These are phyloP conservation scores for Tetrapisispora pingtungensis DNA, from an alignment of 805 yeast species.

Conservation along the genomic window DNA sequence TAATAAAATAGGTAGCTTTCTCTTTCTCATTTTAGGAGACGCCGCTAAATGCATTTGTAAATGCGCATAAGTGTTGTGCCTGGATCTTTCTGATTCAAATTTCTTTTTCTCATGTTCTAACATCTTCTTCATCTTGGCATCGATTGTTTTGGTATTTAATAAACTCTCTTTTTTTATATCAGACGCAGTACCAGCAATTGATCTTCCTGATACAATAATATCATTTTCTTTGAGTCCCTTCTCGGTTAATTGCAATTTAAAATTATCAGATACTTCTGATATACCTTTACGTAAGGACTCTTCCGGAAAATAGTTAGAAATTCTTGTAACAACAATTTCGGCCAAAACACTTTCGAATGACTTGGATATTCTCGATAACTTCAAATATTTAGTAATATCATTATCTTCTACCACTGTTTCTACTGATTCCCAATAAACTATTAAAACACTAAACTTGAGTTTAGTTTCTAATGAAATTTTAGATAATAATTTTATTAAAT, in stretches of 20 bases:
- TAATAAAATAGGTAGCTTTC: constrained; percentile 25
- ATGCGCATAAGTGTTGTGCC: constrained; percentile 22
- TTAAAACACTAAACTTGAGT: constrained; percentile 26
- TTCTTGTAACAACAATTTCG: constrained; percentile 22
- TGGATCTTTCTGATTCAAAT: constrained; percentile 9
- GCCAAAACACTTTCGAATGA: constrained; percentile 22
- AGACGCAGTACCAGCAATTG: constrained; percentile 7
- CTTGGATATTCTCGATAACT: constrained; percentile 24
- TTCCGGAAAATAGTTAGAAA: constrained; percentile 25
- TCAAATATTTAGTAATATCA: constrained; percentile 13
- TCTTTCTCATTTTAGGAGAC: constrained; percentile 20
- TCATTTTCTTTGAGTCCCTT: constrained; percentile 25
- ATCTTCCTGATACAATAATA: constrained; percentile 11
- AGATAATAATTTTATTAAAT: constrained; percentile 27
- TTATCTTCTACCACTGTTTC: constrained; percentile 16
- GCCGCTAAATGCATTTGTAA: constrained; percentile 23
- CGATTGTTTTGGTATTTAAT: constrained; percentile 13
- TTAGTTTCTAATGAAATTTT: constrained; percentile 30
- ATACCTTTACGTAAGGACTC: constrained; percentile 24
- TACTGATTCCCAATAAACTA: constrained; percentile 35
- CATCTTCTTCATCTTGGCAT: constrained; percentile 21
- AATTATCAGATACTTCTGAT: constrained; percentile 16
- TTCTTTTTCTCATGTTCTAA: constrained; percentile 17
- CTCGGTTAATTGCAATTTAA: constrained; percentile 24
- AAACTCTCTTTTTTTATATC: background rate